Evolutionary conservation across 768 basidiomycete genomes (phyloP).

Genomic region (Suillus weaverae): DNA sequence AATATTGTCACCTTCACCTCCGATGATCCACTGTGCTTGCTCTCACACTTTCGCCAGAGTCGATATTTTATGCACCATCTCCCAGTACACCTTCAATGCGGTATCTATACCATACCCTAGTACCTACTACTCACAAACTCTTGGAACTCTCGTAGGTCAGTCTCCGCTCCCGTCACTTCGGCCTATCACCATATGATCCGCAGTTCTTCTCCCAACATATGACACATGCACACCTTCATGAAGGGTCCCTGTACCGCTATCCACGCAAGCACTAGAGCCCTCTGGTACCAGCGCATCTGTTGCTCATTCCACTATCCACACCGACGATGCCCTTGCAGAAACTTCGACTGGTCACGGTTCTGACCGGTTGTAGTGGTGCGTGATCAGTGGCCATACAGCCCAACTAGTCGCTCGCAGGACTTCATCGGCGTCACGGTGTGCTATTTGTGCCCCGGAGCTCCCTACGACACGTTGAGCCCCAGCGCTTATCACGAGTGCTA

Average conservation of each 20-base stretch:
- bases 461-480: background rate
- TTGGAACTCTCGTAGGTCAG: background rate
- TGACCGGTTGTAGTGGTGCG: conserved; percentile 9
- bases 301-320: conserved; percentile 6
- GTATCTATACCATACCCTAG: background rate
- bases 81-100: too few relatives aligned
- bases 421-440: background rate
- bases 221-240: background rate
- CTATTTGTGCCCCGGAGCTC: background rate
- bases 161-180: background rate
- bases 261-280: background rate
- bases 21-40: too few relatives aligned
- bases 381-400: conserved; percentile 8
- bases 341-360: background rate
- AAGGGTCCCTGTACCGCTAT: background rate
- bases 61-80: too few relatives aligned
- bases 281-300: background rate
- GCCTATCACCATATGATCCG: too few relatives aligned
- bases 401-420: conserved; percentile 4
- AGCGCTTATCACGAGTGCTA: background rate
- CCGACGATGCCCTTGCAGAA: background rate
- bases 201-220: too few relatives aligned
- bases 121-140: background rate
- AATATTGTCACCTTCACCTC: too few relatives aligned
- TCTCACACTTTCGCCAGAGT: too few relatives aligned